These are phyloP conservation scores for Chlorencoelia australis DNA, from an alignment of 2,329 filamentous ascomycete genomes.

Conservation along the genomic window DNA sequence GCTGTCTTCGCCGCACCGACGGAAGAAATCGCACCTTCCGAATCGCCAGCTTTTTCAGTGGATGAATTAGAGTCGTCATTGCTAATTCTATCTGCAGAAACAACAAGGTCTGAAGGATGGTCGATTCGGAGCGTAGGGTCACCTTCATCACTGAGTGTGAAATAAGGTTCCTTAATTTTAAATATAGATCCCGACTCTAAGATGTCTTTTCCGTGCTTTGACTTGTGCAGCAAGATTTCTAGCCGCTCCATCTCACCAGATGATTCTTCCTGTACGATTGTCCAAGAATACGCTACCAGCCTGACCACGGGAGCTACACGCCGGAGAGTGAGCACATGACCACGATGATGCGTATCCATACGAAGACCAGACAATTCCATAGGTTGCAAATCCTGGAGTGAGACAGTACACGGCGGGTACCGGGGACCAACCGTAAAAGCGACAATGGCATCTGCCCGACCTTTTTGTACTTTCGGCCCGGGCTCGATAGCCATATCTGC, in stretches of 20 bases:
- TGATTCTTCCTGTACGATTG: slow-evolving; percentile 20
- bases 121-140: slow-evolving; percentile 21
- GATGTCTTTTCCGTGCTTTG: slow-evolving; percentile 22
- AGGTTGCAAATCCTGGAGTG: slow-evolving; percentile 14
- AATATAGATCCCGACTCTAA: slow-evolving; percentile 23
- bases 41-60: slow-evolving; percentile 10
- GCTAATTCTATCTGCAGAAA: slow-evolving; percentile 4
- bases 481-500: slow-evolving; percentile 24
- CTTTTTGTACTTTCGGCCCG: slow-evolving; percentile 8
- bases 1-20: slow-evolving; percentile 6
- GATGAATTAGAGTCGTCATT: background rate
- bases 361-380: slow-evolving; percentile 21
- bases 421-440: slow-evolving; percentile 18
- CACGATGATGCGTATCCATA: slow-evolving; percentile 33
- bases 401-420: slow-evolving; percentile 11
- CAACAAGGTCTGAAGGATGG: slow-evolving; percentile 22
- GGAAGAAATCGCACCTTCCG: slow-evolving; percentile 1
- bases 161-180: slow-evolving; percentile 25
- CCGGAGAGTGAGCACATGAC: slow-evolving; percentile 24
- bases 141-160: slow-evolving; percentile 21
- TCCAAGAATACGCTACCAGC: slow-evolving; percentile 25
- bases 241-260: slow-evolving; percentile 9
- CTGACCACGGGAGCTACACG: slow-evolving; percentile 10
- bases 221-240: slow-evolving; percentile 27
- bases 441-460: slow-evolving; percentile 16